Evolutionary conservation across 257 asterid species (phyloP), one percentile per base, ranked within the genome.

Genomic region (Solanum clarkiae): DNA sequence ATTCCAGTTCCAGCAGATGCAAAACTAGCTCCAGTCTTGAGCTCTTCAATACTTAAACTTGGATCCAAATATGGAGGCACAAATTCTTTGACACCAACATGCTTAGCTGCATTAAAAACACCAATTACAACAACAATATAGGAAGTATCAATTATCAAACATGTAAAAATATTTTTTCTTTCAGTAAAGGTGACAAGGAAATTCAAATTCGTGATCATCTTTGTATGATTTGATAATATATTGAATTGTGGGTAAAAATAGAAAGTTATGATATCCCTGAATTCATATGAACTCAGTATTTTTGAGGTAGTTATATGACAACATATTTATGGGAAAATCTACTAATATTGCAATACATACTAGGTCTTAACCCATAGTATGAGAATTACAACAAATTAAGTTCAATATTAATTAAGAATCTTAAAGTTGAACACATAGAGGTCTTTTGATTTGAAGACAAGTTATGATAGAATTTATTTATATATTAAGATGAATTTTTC

Each of bases 1-100:
- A 85, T 92, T 71, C 99, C 98, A 20, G 95, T 91, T 75, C 97
- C 97, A 10, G 97, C 95, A n/a, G 97, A 95, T 5, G 97, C 98
- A 81, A 95, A 95, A 87, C 97, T 93, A 90, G 93, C 97, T 60
- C 99, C 99, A 70, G 70, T 92, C 56, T 81, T 81, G 42, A 93
- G 92, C n/a, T 94, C 98, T 16, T 92, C 87, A 54, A 40, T 80
- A 86, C 83, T 89, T 44, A 94, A 92, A 0, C 84, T 87, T 10
- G 96, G 93, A 88, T 92, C 97, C 84, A 93, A 84, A 80, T 91
- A 95, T 14, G 97, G 90, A 32, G 98, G 98, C 72, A 94, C 93
- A 51, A 70, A 74, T 8, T 92, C 94, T 84, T 95, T 93, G 45
- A 92, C 24, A 15, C 97, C 97, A 15, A 93, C 26, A 85, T 94